Evolutionary conservation across 75 land plant species (phyloP), one percentile per base, ranked within the genome.

Genomic region (Pinus albicaulis): DNA sequence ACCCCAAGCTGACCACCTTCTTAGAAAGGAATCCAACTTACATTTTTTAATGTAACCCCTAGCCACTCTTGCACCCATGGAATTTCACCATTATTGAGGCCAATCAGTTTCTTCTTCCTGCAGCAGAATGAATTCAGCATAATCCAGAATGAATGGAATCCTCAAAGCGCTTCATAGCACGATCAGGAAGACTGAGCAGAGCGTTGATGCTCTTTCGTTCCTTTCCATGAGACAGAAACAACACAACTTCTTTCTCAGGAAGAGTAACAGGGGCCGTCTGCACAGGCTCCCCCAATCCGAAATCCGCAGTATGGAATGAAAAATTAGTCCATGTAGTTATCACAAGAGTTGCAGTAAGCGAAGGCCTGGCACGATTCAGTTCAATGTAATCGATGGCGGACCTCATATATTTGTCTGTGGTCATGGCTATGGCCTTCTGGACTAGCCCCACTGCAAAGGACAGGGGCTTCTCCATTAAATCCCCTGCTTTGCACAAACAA

Each of bases 271-370:
- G 98, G 36, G 94, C 98, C 2, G 91, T 84, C 56, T 77, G 76
- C 1, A 81, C 25, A 4, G 99, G 93, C 66, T 90, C 89, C 14
- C 98, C 99, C 98, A 98, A 96, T 14, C 99, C 99, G 75, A 96
- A 96, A 64, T 94, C 95, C 0, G 91, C 85, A 0, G 88, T 88
- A 74, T 94, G 90, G 78, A 96, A 96, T 14, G 93, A 73, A 34
- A 96, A 82, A 76, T 83, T 76, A 15, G 94, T 86, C 99, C 99
- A 96, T 13, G 92, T 92, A 11, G 98, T 94, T 62, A 96, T 78
- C 70, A 96, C 56, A 8, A 96, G 86, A 4, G 98, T 89, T 11
- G 92, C 91, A 31, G 87, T 79, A 17, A 96, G 75, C 3, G 88
- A 83, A 26, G 99, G 99, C 78, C 90, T 75, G 0, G 77, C 78